phyloP scores from a whole-genome alignment of 2,329 filamentous ascomycete species.

The Trichoderma atrobrunneum region DNA sequence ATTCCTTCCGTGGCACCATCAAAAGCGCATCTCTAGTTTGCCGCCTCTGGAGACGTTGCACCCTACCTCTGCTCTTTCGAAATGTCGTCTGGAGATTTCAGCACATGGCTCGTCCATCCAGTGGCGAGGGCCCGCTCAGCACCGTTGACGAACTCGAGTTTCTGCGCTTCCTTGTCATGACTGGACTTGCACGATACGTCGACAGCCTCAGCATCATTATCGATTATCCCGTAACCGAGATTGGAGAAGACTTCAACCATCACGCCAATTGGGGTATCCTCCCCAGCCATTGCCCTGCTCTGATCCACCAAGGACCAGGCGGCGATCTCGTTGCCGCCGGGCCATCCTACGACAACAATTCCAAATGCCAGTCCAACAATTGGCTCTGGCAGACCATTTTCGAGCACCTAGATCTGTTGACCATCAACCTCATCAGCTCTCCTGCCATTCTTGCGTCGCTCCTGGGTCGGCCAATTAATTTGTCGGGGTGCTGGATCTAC shows the following conservation, averaged over 20 bases:
- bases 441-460: constrained; percentile 61
- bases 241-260: constrained; percentile 29
- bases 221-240: constrained; percentile 27
- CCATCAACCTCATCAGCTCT: constrained; percentile 58
- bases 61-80: constrained; percentile 56
- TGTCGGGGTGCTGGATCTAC: constrained; percentile 62
- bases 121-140: constrained; percentile 20
- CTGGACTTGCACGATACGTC: constrained; percentile 40
- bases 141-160: constrained; percentile 34
- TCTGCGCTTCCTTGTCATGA: constrained; percentile 38
- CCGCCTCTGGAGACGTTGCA: constrained; percentile 50
- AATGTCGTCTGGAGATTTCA: constrained; percentile 46
- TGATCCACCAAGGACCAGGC: constrained; percentile 21
- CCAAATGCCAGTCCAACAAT: constrained; percentile 29
- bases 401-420: constrained; percentile 48
- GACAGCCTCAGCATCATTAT: constrained; percentile 43
- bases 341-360: not conserved
- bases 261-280: constrained; percentile 31
- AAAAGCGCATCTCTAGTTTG: constrained; percentile 57
- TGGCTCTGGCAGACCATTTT: constrained; percentile 59
- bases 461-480: constrained; percentile 54
- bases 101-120: constrained; percentile 30
- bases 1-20: constrained; percentile 35
- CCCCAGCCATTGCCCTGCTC: constrained; percentile 31
- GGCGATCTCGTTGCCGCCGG: not conserved